These are phyloP conservation scores for Daldinia sp. DNA, from an alignment of 2,329 filamentous ascomycete genomes.

Conservation along the genomic window DNA sequence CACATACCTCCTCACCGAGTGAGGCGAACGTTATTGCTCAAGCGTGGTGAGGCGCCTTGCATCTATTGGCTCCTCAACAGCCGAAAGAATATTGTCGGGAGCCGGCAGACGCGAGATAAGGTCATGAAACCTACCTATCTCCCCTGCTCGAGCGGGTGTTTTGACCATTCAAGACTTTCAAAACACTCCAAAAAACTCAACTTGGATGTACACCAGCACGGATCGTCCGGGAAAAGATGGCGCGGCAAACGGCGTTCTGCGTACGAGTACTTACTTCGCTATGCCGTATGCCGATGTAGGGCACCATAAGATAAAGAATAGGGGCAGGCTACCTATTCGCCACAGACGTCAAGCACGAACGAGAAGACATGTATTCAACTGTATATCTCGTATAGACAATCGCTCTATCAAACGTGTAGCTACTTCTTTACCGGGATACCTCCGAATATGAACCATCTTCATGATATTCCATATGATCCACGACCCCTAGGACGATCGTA, in stretches of 20 bases:
- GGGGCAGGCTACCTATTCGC: background rate
- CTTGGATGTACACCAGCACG: background rate
- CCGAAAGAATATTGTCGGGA: slow-evolving; percentile 17
- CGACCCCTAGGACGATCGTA: slow-evolving; percentile 10
- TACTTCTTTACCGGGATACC: background rate
- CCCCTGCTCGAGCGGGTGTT: slow-evolving; percentile 7
- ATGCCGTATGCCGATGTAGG: slow-evolving; percentile 2
- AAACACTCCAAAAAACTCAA: slow-evolving; percentile 3
- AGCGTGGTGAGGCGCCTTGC: slow-evolving; percentile 15
- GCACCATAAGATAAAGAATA: background rate
- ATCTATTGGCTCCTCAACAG: slow-evolving; percentile 21
- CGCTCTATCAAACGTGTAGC: background rate
- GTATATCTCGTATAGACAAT: slow-evolving; percentile 1
- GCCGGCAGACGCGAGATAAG: slow-evolving; percentile 29
- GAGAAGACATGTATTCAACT: slow-evolving; percentile 9
- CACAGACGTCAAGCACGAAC: slow-evolving; percentile 12
- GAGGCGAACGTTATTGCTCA: slow-evolving; percentile 16
- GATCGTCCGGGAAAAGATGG: slow-evolving; percentile 2
- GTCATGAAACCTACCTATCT: slow-evolving; percentile 12
- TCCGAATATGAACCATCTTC: slow-evolving; percentile 4
- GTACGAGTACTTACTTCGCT: background rate
- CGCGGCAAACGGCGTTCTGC: slow-evolving; percentile 1
- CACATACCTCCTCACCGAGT: slow-evolving; percentile 20
- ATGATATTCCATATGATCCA: slow-evolving; percentile 10
- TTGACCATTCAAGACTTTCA: slow-evolving; percentile 24